Percentiles rank a stretch among this genome's conserved stretches.
Conservation (phyloP, 2,329 filamentous ascomycete genomes). For the Pseudofabraea citricarpa region DNA sequence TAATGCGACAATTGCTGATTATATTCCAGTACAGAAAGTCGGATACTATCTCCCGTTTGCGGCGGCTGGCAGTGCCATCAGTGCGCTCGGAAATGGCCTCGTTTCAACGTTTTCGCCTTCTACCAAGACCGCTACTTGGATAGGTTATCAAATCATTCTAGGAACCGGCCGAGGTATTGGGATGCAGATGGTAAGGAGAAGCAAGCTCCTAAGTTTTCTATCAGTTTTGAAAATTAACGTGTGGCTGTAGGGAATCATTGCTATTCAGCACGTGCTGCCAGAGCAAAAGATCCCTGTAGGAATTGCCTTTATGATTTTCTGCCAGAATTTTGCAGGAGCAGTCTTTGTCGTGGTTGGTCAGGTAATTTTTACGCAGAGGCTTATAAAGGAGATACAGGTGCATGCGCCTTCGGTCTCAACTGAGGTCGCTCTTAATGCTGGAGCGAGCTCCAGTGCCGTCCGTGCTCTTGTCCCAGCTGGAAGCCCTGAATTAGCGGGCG, state of each 20-base stretch:
- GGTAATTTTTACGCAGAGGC: conserved; percentile 23
- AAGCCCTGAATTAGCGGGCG: conserved; percentile 29
- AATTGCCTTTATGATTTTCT: conserved; percentile 30
- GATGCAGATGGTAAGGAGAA: too few species aligned
- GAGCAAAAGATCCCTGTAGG: conserved; percentile 26
- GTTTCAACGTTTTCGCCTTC: conserved; percentile 24
- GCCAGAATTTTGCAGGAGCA: conserved; percentile 26
- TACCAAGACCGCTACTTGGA: conserved; percentile 12
- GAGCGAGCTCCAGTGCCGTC: conserved; percentile 34
- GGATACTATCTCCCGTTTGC: conserved; percentile 30
- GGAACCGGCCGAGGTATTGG: conserved; percentile 17
- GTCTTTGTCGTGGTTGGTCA: conserved; percentile 26
- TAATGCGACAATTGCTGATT: conserved; percentile 7
- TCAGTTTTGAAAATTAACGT: too few species aligned
- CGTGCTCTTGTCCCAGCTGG: conserved; percentile 25
- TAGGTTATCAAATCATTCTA: conserved; percentile 20
- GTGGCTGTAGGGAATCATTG: too few species aligned
- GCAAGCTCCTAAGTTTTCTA: too few species aligned
- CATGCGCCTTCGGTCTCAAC: conserved; percentile 30
- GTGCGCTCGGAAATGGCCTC: conserved; percentile 28
- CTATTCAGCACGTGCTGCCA: conserved; percentile 27
- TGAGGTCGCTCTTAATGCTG: conserved; percentile 32
- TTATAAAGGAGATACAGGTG: conserved; percentile 24
- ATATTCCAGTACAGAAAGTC: conserved; percentile 17
- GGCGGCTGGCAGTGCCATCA: conserved; percentile 24